Conservation (phyloP, 106 monocot genomes). For the Dioscorea alata region DNA sequence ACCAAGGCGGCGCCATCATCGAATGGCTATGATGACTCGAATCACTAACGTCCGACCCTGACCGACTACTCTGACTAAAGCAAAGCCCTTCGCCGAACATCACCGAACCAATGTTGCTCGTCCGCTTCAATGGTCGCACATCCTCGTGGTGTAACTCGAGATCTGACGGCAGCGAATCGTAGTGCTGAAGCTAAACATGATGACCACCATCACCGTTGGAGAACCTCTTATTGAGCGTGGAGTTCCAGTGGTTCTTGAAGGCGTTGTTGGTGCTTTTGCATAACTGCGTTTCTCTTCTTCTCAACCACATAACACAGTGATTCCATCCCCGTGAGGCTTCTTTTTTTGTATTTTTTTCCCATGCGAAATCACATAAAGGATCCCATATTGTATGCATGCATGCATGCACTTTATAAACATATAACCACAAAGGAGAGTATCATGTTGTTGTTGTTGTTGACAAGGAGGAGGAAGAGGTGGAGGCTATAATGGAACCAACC, state of each 20-base stretch:
- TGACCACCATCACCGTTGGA: background rate
- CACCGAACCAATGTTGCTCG: conserved; percentile 14
- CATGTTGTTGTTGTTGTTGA: no score
- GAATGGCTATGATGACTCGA: conserved; percentile 15
- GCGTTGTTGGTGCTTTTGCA: conserved; percentile 22
- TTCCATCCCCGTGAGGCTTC: no score
- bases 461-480: no score
- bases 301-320: no score
- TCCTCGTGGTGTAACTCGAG: background rate
- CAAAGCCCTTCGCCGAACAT: conserved; percentile 4
- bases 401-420: no score
- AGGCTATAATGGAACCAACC: no score
- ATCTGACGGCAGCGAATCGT: background rate
- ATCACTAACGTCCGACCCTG: conserved; percentile 24
- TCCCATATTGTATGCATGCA: no score
- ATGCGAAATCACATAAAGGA: no score
- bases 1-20: background rate
- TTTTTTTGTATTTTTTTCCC: no score
- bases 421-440: no score
- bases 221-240: conserved; percentile 24
- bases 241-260: conserved; percentile 27
- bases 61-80: conserved; percentile 23
- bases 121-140: conserved; percentile 11
- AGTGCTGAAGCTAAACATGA: background rate
- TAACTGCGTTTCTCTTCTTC: no score